phyloP scores from a whole-genome alignment of 768 basidiomycete species.

The Mycena albidolilacea region DNA sequence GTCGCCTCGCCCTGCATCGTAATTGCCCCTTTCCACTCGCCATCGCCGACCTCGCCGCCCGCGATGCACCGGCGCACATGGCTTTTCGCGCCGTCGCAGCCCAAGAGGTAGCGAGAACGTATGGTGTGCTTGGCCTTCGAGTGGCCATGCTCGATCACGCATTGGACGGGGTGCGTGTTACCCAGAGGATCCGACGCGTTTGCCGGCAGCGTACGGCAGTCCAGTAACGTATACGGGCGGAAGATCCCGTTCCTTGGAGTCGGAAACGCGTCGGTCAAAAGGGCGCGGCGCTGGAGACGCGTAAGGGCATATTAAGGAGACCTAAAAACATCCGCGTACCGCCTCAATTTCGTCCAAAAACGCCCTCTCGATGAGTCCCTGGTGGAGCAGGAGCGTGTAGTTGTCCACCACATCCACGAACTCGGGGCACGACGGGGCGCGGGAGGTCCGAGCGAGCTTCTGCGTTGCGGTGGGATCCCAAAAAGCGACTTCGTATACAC shows the following conservation, averaged over 20 bases:
- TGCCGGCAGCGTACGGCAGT: constrained; percentile 32
- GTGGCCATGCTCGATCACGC: constrained; percentile 34
- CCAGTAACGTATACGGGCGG: constrained; percentile 32
- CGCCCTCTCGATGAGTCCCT: constrained; percentile 39
- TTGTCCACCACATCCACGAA: constrained; percentile 41
- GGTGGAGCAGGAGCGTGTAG: constrained; percentile 39
- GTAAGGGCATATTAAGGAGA: not conserved
- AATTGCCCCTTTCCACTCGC: constrained; percentile 54
- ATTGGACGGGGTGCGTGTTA: constrained; percentile 37
- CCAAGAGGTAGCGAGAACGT: constrained; percentile 30
- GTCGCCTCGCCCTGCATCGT: constrained; percentile 65
- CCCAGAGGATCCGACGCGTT: constrained; percentile 29
- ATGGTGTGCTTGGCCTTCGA: constrained; percentile 36
- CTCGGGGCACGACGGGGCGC: constrained; percentile 34
- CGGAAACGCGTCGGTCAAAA: constrained; percentile 32
- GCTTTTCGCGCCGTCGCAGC: constrained; percentile 57
- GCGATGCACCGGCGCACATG: constrained; percentile 54
- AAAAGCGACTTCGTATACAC: constrained; percentile 41
- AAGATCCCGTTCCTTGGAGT: constrained; percentile 31
- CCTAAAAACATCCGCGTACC: constrained; percentile 7
- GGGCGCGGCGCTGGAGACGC: constrained; percentile 29
- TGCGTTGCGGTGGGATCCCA: constrained; percentile 37
- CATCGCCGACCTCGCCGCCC: constrained; percentile 37
- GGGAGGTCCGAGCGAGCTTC: constrained; percentile 48
- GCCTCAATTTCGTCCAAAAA: constrained; percentile 39